Conservation (phyloP, 2,329 filamentous ascomycete genomes). For the Colletotrichum sp. region DNA sequence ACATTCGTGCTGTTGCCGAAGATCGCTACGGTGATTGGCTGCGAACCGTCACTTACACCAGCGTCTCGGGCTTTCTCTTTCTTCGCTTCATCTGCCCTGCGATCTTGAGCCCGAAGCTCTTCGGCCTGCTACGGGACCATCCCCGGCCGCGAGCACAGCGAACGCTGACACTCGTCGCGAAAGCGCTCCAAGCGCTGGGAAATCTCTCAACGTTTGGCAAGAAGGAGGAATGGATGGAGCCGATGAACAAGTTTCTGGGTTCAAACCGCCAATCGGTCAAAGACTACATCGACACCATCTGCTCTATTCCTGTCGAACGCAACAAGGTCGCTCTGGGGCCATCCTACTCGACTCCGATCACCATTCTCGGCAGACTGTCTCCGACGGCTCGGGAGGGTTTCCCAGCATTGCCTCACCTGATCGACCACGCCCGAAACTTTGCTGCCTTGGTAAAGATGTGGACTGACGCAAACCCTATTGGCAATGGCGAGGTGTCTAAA, state of each 20-base stretch:
- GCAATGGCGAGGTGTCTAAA: conserved; percentile 21
- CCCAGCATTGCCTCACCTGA: conserved; percentile 88
- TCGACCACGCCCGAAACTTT: conserved; percentile 87
- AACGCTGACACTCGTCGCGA: conserved; percentile 90
- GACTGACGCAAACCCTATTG: conserved; percentile 60
- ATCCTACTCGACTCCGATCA: conserved; percentile 90
- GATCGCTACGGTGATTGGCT: conserved; percentile 94
- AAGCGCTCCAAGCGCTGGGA: conserved; percentile 87
- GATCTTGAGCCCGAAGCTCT: conserved; percentile 94
- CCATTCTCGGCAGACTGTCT: conserved; percentile 83
- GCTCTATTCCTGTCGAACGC: conserved; percentile 78
- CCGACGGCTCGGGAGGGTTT: conserved; percentile 88
- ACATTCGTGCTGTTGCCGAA: conserved; percentile 89
- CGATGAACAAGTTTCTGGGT: conserved; percentile 89
- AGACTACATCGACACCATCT: conserved; percentile 85
- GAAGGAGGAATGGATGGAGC: conserved; percentile 99
- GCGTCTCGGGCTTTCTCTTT: conserved; percentile 93
- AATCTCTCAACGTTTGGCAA: conserved; percentile 92
- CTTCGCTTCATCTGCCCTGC: conserved; percentile 94
- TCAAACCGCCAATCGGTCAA: conserved; percentile 82
- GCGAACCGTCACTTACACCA: conserved; percentile 88
- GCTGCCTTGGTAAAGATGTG: conserved; percentile 84
- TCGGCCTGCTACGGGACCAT: conserved; percentile 83
- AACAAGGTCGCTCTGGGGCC: conserved; percentile 59
- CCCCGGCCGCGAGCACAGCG: conserved; percentile 83